Conservation (phyloP, 2,329 filamentous ascomycete species). For the Trichophyton schoenleinii region DNA sequence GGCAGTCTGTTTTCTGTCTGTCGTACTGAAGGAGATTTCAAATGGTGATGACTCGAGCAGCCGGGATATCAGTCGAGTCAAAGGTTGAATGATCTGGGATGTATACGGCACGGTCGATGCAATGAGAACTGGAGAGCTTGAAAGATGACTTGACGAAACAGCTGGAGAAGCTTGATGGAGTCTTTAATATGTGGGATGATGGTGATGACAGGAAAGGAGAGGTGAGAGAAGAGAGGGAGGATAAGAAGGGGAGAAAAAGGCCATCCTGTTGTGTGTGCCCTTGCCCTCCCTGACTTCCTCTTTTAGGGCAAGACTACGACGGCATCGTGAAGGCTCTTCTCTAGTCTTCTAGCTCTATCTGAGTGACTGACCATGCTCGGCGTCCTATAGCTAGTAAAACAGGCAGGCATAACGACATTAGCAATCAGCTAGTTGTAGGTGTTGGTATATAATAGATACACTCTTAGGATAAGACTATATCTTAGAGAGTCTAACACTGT, state of each 20-base stretch:
- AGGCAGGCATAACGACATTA: not conserved
- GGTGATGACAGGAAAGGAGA: not conserved
- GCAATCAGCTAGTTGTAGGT: no score
- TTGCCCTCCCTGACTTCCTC: not conserved
- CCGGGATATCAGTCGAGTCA: not conserved
- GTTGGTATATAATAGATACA: no score
- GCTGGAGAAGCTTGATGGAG: not conserved
- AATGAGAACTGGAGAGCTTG: not conserved
- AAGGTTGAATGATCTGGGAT: not conserved
- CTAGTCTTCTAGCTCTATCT: not conserved
- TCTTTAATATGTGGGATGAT: not conserved
- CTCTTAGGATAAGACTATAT: no score
- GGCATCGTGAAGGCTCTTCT: not conserved
- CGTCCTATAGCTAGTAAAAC: not conserved
- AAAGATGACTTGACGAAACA: not conserved
- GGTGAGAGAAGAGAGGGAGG: not conserved
- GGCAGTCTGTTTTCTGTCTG: no score
- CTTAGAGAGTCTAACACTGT: no score
- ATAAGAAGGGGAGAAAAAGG: not conserved
- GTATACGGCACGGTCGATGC: not conserved
- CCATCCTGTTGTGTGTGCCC: constrained; percentile 3
- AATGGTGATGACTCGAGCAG: not conserved
- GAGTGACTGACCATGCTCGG: not conserved
- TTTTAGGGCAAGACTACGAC: not conserved
- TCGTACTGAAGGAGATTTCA: not conserved